phyloP scores from a whole-genome alignment of 148 eudicot species.

The Rhododendron henanense region DNA sequence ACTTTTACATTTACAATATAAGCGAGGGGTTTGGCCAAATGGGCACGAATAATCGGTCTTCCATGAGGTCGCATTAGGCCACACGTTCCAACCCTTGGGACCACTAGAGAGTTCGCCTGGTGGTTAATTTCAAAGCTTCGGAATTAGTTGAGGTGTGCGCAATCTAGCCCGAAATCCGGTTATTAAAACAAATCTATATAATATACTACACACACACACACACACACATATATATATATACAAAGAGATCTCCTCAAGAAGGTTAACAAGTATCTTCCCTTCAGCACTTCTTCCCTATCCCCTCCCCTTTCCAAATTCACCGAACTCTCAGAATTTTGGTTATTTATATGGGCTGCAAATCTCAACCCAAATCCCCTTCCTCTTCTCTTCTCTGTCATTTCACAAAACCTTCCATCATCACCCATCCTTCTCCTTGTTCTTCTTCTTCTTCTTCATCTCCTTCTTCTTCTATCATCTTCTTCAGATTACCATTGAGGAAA shows the following conservation, averaged over 20 bases:
- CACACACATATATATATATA: background rate
- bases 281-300: background rate
- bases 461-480: background rate
- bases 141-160: background rate
- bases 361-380: slow-evolving; percentile 1
- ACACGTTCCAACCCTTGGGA: too few relatives aligned
- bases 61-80: rapidly evolving
- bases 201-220: background rate
- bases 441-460: background rate
- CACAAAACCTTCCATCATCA: background rate
- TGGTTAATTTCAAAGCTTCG: too few relatives aligned
- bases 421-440: background rate
- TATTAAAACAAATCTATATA: too few relatives aligned
- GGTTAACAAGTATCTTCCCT: background rate
- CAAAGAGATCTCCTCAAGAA: background rate
- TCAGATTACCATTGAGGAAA: background rate
- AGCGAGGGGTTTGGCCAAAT: background rate
- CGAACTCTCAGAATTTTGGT: background rate
- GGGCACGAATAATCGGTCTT: background rate
- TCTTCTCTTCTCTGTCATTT: background rate
- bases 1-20: too few relatives aligned
- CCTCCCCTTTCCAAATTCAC: background rate
- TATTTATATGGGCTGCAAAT: slow-evolving; percentile 7
- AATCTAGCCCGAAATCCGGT: background rate
- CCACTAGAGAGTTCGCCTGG: too few relatives aligned